Percentiles rank a stretch among this genome's conserved stretches.
Evolutionary conservation across 257 asterid species (phyloP).

Genomic region (Scutellaria barbata): DNA sequence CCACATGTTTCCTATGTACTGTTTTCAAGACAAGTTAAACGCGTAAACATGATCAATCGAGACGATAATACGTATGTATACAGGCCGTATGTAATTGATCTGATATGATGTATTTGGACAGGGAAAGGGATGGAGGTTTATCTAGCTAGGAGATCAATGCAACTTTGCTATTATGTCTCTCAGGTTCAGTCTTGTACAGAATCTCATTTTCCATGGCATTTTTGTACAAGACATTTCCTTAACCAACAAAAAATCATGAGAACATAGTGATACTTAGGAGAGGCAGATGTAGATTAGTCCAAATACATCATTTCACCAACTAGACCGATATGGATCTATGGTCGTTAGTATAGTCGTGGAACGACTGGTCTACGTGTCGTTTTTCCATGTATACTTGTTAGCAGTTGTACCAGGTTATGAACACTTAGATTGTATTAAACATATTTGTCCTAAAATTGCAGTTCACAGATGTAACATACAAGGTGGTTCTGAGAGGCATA

Average conservation of each 20-base stretch:
- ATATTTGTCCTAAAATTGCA: conserved; percentile 47
- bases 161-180: conserved; percentile 51
- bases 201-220: conserved; percentile 63
- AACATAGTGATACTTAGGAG: not conserved
- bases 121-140: conserved; percentile 57
- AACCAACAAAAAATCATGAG: conserved; percentile 11
- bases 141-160: conserved; percentile 49
- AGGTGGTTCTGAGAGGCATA: conserved; percentile 71
- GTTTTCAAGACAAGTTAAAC: not conserved
- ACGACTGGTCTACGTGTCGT: not conserved
- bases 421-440: not conserved
- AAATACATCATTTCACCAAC: not conserved
- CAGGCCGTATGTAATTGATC: conserved; percentile 43
- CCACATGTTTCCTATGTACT: conserved; percentile 11
- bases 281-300: not conserved
- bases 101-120: conserved; percentile 62
- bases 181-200: conserved; percentile 97
- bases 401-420: not conserved
- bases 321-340: not conserved
- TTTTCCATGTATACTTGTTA: not conserved
- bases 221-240: conserved; percentile 70
- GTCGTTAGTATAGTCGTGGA: not conserved
- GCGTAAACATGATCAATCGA: not conserved
- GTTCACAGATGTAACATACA: conserved; percentile 87
- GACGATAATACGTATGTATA: not conserved